Base-by-base conservation (phyloP, 2,329 filamentous ascomycete genomes). In the Ascochyta lentis region DNA sequence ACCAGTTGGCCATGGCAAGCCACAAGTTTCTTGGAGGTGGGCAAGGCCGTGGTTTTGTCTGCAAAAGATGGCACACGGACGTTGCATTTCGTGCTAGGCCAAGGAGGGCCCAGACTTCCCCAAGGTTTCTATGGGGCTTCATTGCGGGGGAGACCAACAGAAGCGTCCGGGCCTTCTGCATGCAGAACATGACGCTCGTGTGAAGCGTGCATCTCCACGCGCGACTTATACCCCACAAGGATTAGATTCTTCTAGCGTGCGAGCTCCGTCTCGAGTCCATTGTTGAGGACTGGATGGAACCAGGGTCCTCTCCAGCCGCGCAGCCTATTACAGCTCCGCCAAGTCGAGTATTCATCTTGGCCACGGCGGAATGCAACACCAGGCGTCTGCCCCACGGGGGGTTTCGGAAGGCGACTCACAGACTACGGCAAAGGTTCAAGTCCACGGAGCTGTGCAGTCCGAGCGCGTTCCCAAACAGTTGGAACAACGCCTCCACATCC, bases 1-100 rank as follows among this genome's bases (percentile, higher is more conserved):
- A 53, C 42, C 38, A 51, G 35, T 43, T 49, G 52, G 51, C 26
- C 61, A 66, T 67, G 64, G 66, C 66, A 68, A 63, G 64, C 61
- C 61, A 64, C 64, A 59, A 60, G 54, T 51, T 50, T 42, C 61
- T 64, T 66, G 61, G 63, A 54, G 49, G 49, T 38, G 58, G 42
- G 54, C 49, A 53, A 43, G 40, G 35, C 57, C 45, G 39, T 51
- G 49, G 44, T 59, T 49, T 53, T 58, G 52, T 55, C 42, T 35
- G 48, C 43, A 44, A 37, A 27, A 31, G 50, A 54, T 50, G 51
- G 35, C 47, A 54, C 43, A 26, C 26, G n/a, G 51, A 16, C 48
- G 58, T 54, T 53, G 54, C 44, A 58, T 35, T 54, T 56, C 45
- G 55, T 49, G 49, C 59, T 59, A 56, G 46, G 61, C 65, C 61